These are phyloP conservation scores for Phylloporus sp. DNA, from an alignment of 768 basidiomycete species.

Conservation along the genomic window DNA sequence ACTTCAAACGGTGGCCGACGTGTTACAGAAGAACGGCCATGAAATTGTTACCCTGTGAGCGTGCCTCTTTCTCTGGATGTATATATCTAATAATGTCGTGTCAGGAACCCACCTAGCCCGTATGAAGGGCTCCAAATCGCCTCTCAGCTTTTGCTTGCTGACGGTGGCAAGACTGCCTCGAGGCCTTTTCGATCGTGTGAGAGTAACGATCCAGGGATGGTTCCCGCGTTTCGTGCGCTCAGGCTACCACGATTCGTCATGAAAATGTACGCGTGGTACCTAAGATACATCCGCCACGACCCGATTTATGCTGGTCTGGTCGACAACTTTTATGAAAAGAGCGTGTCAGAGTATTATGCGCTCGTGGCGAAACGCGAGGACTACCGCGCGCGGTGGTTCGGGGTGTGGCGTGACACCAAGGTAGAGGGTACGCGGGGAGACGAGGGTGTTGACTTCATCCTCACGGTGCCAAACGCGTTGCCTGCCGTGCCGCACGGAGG, in stretches of 20 bases:
- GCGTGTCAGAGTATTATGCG: constrained; percentile 46
- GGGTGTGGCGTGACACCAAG: constrained; percentile 27
- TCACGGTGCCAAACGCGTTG: constrained; percentile 59
- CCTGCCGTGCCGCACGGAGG: constrained; percentile 55
- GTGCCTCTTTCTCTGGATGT: neutral
- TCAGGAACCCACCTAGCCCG: constrained; percentile 39
- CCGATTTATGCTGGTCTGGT: constrained; percentile 51
- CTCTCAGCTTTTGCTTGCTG: constrained; percentile 50
- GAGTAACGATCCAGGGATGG: constrained; percentile 47
- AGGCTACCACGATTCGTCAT: constrained; percentile 46
- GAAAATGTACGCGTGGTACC: constrained; percentile 47
- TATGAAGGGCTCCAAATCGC: constrained; percentile 51
- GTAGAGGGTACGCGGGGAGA: constrained; percentile 26
- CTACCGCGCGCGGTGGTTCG: constrained; percentile 41
- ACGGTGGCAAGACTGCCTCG: constrained; percentile 40
- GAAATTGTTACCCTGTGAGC: constrained; percentile 51
- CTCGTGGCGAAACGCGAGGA: constrained; percentile 44
- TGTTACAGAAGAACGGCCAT: constrained; percentile 45
- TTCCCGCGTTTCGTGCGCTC: constrained; percentile 37
- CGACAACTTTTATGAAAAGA: constrained; percentile 46
- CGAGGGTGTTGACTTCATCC: constrained; percentile 56
- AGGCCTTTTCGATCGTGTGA: constrained; percentile 39
- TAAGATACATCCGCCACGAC: constrained; percentile 50
- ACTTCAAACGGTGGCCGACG: constrained; percentile 42
- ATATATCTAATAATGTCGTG: neutral